Evolutionary conservation across 2,329 filamentous ascomycete species (phyloP).

Genomic region (Epichloe typhina): DNA sequence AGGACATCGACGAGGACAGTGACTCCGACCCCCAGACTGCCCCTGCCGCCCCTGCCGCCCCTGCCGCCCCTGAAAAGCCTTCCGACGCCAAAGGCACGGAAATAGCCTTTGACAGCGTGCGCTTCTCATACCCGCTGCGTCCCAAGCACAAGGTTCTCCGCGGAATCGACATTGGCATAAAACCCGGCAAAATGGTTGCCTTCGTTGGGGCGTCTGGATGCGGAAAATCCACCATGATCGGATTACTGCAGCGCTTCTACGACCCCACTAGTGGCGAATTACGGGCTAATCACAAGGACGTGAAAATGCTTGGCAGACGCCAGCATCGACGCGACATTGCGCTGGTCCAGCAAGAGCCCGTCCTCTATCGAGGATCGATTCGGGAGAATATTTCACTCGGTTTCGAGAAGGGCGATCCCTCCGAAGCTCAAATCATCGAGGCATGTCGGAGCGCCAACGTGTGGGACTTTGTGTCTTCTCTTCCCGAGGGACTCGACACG

Average conservation of each 20-base stretch:
- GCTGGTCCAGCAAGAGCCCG: conserved; percentile 28
- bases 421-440: conserved; percentile 27
- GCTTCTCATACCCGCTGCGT: conserved; percentile 43
- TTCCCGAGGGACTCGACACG: conserved; percentile 49
- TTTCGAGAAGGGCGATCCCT: conserved; percentile 15
- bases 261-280: conserved; percentile 20
- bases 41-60: background rate
- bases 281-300: conserved; percentile 16
- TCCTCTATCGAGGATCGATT: conserved; percentile 36
- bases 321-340: conserved; percentile 22
- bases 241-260: conserved; percentile 33
- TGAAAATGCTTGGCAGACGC: conserved; percentile 16
- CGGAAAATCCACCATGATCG: conserved; percentile 48
- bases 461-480: conserved; percentile 39
- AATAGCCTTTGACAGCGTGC: conserved; percentile 36
- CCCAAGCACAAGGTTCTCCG: conserved; percentile 22
- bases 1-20: conserved; percentile 11
- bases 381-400: conserved; percentile 44
- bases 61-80: background rate
- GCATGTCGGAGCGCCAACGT: conserved; percentile 43
- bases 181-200: conserved; percentile 35
- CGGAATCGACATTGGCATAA: conserved; percentile 26
- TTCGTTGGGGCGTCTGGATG: conserved; percentile 45
- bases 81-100: conserved; percentile 15
- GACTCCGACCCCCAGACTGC: conserved; percentile 5